A percentile compares a stretch with the other conserved stretches of the same genome.
Evolutionary conservation across 345 rosid species (phyloP).

Genomic region (Lenwebbia sp.): DNA sequence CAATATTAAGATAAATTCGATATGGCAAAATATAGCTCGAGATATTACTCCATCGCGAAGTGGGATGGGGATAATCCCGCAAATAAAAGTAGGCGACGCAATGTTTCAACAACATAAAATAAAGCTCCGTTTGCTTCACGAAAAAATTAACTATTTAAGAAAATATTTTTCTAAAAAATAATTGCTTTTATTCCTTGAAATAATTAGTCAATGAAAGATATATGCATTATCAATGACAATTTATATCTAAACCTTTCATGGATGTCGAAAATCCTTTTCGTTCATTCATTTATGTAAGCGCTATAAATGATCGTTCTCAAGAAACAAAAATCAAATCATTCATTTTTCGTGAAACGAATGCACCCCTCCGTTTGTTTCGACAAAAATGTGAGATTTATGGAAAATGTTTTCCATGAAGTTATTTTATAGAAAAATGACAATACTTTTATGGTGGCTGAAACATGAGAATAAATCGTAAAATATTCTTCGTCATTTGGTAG

Average conservation of each 20-base stretch:
- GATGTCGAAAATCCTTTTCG: rapidly evolving
- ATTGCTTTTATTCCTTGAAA: too few relatives aligned
- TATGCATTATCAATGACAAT: not conserved
- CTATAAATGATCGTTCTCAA: not conserved
- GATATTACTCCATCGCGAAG: not conserved
- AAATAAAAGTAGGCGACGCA: not conserved
- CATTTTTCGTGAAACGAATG: not conserved
- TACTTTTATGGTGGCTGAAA: too few relatives aligned
- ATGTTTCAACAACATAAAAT: not conserved
- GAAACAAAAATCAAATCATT: not conserved
- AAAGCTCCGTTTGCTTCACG: not conserved
- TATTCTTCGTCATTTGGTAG: too few relatives aligned
- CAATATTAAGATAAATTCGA: not conserved
- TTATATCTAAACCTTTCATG: not conserved
- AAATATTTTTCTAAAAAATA: not conserved
- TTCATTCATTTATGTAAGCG: not conserved
- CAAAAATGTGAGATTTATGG: too few relatives aligned
- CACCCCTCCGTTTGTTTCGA: not conserved
- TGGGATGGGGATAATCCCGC: not conserved
- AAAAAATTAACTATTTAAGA: not conserved
- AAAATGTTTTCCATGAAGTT: too few relatives aligned
- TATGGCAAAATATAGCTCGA: not conserved
- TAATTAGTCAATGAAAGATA: too few relatives aligned
- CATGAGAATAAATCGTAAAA: too few relatives aligned
- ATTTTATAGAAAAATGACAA: too few relatives aligned